A percentile compares a stretch with the other conserved stretches of the same genome.
These are phyloP conservation scores for Komagataella pseudopastoris DNA, from an alignment of 805 yeast genomes.

Conservation along the genomic window DNA sequence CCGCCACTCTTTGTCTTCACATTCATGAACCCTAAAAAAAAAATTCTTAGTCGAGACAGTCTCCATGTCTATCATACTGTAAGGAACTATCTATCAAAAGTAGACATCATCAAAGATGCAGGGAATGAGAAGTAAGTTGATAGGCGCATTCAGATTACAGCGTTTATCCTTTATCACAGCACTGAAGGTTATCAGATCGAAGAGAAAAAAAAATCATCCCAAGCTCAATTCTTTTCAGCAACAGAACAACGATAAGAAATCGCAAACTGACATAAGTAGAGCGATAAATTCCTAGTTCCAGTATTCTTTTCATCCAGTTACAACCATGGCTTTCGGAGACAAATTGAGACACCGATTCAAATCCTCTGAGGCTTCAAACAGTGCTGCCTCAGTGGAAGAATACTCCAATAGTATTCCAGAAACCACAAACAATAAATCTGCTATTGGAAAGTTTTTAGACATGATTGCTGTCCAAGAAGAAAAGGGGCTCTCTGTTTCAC, in stretches of 20 bases:
- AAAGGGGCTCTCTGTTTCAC: constrained; percentile 30
- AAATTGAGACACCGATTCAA: background rate
- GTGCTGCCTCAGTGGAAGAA: background rate
- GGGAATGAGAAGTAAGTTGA: background rate
- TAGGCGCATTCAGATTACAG: background rate
- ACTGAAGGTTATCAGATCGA: background rate
- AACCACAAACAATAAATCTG: background rate
- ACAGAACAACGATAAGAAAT: background rate
- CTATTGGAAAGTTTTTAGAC: background rate
- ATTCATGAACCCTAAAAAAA: background rate
- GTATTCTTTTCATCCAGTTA: background rate
- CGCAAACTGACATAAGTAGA: background rate
- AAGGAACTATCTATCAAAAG: background rate
- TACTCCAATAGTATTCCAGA: background rate
- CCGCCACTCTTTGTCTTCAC: background rate
- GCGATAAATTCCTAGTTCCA: background rate
- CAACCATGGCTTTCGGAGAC: background rate
- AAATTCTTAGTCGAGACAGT: background rate
- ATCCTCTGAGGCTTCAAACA: background rate
- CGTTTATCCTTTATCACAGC: background rate
- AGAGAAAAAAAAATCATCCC: background rate
- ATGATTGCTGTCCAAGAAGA: background rate
- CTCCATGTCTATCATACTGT: background rate
- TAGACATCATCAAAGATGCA: background rate
- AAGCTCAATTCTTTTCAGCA: background rate